Evolutionary conservation across 495 filamentous ascomycete species (phyloP).

Genomic region (Aspergillus nanangensis): DNA sequence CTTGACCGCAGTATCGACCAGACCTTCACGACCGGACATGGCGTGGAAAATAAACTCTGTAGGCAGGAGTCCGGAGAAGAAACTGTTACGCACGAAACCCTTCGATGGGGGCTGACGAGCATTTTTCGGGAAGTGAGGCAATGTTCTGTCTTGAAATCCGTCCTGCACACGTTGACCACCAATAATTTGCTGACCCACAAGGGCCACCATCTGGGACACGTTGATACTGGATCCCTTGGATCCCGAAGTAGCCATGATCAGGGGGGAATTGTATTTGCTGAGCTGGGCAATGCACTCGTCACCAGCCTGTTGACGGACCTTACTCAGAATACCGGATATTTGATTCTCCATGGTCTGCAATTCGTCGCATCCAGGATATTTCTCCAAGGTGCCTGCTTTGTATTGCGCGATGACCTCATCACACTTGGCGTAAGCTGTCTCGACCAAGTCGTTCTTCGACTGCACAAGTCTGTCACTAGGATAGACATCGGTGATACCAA

Average conservation of each 20-base stretch:
- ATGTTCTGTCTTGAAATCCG: constrained; percentile 90
- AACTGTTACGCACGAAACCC: constrained; percentile 95
- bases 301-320: constrained; percentile 85
- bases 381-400: constrained; percentile 71
- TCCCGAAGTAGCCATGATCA: constrained; percentile 96
- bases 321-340: constrained; percentile 86
- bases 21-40: constrained; percentile 95
- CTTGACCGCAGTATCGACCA: constrained; percentile 99
- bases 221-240: constrained; percentile 97
- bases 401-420: constrained; percentile 81
- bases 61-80: constrained; percentile 87
- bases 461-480: constrained; percentile 63
- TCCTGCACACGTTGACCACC: constrained; percentile 87
- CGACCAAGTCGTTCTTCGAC: constrained; percentile 70
- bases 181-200: constrained; percentile 97
- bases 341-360: constrained; percentile 87
- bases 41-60: constrained; percentile 97
- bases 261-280: constrained; percentile 85
- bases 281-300: constrained; percentile 85
- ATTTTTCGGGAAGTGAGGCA: constrained; percentile 95
- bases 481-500: constrained; percentile 91
- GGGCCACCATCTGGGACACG: constrained; percentile 97
- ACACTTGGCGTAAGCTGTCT: constrained; percentile 73
- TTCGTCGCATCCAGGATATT: constrained; percentile 82
- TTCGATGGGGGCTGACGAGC: constrained; percentile 87